Base-by-base conservation (phyloP, 2,329 filamentous ascomycete genomes). In the Claviceps sp. region DNA sequence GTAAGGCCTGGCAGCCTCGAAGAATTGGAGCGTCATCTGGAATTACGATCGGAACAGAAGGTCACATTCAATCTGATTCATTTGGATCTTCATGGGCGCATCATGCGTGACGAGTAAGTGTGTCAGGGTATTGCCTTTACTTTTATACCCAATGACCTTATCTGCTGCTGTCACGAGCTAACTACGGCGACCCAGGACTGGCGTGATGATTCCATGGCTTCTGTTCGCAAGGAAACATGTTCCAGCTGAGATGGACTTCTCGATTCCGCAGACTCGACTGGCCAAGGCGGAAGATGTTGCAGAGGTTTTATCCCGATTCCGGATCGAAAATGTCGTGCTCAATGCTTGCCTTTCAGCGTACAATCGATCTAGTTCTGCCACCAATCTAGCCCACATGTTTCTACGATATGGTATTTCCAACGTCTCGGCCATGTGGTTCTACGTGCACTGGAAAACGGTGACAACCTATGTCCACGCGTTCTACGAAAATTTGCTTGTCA, bases 381-480 rank as follows among this genome's bases (percentile, higher is more conserved):
- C 59, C 2, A 63, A 62, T 49, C 53, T 63, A 38, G 56, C 61
- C n/a, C 60, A 62, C 54, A 58, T 60, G 36, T 59, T 63, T n/a
- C 52, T 63, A n/a, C 53, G 53, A 48, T 56, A 58, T 34, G 61
- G 61, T 43, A 55, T 62, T 8, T 57, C 55, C 2, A 60, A 62
- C 41, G 58, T 63, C 26, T 62, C 60, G 20, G 61, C 61, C 55
- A 62, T 63, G 61, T 63, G 61, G 61, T 62, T 57, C 55, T 62
- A 58, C 42, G 61, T 63, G 30, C 59, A 62, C 54, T 62, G 57
- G 58, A 56, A 59, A 55, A 62, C 61, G 20, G 61, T 58, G 26
- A 45, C 56, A 24, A 62, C 61, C 11, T 63, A 62, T 46, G 58
- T 63, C 5, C 57, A 61, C 9, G 54, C 59, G 2, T 63, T 63